Evolutionary conservation across 306 rosid genomes (phyloP), one percentile per base, ranked within the genome.

Genomic region (Cucumis cinereus): DNA sequence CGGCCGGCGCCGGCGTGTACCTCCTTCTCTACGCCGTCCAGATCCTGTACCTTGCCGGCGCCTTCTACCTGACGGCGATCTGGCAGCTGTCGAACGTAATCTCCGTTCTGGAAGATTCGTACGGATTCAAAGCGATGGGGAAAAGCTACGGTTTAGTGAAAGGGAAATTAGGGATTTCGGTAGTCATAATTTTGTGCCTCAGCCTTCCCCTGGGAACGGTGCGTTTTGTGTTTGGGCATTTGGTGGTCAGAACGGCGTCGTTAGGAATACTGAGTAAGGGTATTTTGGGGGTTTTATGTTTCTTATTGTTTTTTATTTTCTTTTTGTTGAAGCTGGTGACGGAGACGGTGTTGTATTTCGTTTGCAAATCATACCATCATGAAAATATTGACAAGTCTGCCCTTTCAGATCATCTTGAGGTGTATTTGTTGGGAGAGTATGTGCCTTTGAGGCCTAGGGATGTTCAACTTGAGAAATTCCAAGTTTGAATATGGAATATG

Each of bases 281-380:
- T 2, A 50, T 35, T 4, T 85, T 17, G 72, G 93, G 88, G n/a
- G 13, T 86, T n/a, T 10, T 90, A 0, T 84, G 87, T 54, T 82
- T 83, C 3, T 26, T 87, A 74, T 35, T 87, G 52, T 75, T 90
- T 49, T 79, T 82, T 1, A 77, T n/a, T 50, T 28, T 90, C 81
- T 66, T 84, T 15, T 57, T 87, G 58, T 81, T 88, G 56, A 82
- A 81, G 38, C 88, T 88, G 24, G 97, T 90, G 6, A 36, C 82
- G 4, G 91, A 88, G 66, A 87, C 96, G 0, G 92, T 93, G 66
- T 74, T 91, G 10, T 93, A 93, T 79, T 87, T 93, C 12, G 92
- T 91, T 4, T 93, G 97, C 87, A 93, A 91, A 79, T 90, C 98
- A 0, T 85, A 89, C 73, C 98, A 91, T 70, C 98, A 88, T 56